Evolutionary conservation across 805 yeast genomes (phyloP).

Genomic region (Suhomyces faveliae): DNA sequence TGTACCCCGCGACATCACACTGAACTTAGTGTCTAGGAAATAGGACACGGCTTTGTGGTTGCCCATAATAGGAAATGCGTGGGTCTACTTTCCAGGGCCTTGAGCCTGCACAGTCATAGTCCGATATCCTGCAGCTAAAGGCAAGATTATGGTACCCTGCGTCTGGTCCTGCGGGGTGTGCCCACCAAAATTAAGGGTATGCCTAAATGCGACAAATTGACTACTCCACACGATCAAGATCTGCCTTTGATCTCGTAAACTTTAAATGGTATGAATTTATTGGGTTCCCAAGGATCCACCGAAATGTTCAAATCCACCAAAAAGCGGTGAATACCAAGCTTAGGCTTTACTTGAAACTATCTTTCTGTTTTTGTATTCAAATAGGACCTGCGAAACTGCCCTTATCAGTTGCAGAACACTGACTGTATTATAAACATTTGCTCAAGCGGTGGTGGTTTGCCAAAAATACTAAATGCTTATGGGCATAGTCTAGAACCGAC

Average conservation of each 20-base stretch:
- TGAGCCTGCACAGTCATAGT: neutral
- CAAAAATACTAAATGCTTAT: too few relatives aligned
- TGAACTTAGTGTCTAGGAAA: neutral
- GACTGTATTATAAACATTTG: neutral
- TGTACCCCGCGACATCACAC: neutral
- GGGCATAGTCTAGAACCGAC: neutral
- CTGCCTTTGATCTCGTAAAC: neutral
- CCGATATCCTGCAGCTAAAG: neutral
- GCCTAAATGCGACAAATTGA: neutral
- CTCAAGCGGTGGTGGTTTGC: neutral
- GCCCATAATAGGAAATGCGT: neutral
- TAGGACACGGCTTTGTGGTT: neutral
- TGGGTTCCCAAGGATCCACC: too few relatives aligned
- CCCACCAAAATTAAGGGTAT: neutral
- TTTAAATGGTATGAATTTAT: too few relatives aligned
- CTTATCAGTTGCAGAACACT: neutral
- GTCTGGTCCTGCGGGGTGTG: neutral
- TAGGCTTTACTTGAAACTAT: neutral
- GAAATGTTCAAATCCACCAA: too few relatives aligned
- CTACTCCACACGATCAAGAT: conserved; percentile 1
- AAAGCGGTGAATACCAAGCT: too few relatives aligned
- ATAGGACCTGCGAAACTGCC: neutral
- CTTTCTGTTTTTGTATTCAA: neutral
- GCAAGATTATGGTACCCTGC: neutral
- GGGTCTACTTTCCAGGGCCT: neutral